These are phyloP conservation scores for Rhizopus delemar DNA, from an alignment of 371 early-diverging fungal genomes.

Conservation along the genomic window DNA sequence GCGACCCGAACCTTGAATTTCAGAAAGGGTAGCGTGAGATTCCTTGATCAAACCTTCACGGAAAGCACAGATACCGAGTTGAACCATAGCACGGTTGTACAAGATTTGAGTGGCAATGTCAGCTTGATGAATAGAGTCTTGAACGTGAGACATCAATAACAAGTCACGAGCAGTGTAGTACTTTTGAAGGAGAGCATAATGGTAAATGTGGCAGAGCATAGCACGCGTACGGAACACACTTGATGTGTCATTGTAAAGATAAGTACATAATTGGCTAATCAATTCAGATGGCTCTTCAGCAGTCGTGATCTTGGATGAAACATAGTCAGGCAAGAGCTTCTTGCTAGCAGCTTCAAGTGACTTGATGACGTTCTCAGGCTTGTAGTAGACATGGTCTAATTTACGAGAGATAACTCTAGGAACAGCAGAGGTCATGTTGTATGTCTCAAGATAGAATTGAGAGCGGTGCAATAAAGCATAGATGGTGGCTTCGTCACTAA, in stretches of 20 bases:
- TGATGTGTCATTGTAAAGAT: slow-evolving; percentile 82
- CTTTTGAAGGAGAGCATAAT: slow-evolving; percentile 92
- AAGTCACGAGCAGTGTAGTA: slow-evolving; percentile 94
- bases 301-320: slow-evolving; percentile 39
- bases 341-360: slow-evolving; percentile 47
- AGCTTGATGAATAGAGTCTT: slow-evolving; percentile 88
- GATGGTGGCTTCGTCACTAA: slow-evolving; percentile 87
- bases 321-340: slow-evolving; percentile 43
- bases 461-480: slow-evolving; percentile 88
- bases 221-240: slow-evolving; percentile 92
- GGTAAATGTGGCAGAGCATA: slow-evolving; percentile 95
- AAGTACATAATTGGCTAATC: slow-evolving; percentile 81
- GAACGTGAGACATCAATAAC: slow-evolving; percentile 96
- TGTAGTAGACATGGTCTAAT: slow-evolving; percentile 95
- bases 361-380: slow-evolving; percentile 64
- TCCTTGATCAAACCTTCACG: slow-evolving; percentile 90
- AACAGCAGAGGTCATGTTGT: slow-evolving; percentile 60
- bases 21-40: slow-evolving; percentile 83
- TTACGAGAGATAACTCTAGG: slow-evolving; percentile 83
- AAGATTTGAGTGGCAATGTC: slow-evolving; percentile 94
- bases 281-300: slow-evolving; percentile 62
- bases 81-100: slow-evolving; percentile 94
- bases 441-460: slow-evolving; percentile 75
- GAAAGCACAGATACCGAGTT: slow-evolving; percentile 97
- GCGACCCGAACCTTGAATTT: slow-evolving; percentile 84